Conservation (phyloP, 2,329 filamentous ascomycete genomes). For the Ascochyta rabiei region DNA sequence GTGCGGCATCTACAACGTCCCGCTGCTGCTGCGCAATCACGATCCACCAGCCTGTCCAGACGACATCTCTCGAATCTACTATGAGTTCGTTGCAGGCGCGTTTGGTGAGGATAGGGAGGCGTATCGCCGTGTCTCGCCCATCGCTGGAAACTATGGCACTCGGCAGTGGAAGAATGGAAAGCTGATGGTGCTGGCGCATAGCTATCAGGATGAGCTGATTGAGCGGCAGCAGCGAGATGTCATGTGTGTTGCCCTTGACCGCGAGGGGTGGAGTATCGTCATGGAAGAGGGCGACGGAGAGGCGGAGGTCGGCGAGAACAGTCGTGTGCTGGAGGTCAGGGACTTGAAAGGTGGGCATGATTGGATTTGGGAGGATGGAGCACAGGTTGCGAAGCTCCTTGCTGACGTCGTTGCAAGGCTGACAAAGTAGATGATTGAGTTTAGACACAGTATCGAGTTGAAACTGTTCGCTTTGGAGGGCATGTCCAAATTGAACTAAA, state of each 20-base stretch:
- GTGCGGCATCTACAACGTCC: slow-evolving; percentile 71
- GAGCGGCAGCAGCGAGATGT: slow-evolving; percentile 63
- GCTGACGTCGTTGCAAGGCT: slow-evolving; percentile 31
- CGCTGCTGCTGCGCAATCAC: slow-evolving; percentile 57
- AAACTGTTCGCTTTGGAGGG: slow-evolving; percentile 20
- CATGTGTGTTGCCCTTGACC: slow-evolving; percentile 59
- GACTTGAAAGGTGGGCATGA: slow-evolving; percentile 67
- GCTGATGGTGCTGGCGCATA: slow-evolving; percentile 54
- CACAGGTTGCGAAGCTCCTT: slow-evolving; percentile 58
- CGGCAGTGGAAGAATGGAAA: slow-evolving; percentile 49
- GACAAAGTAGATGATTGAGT: slow-evolving; percentile 3
- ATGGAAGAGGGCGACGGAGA: slow-evolving; percentile 38
- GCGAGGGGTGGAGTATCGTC: slow-evolving; percentile 48
- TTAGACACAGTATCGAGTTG: slow-evolving; percentile 1
- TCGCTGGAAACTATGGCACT: slow-evolving; percentile 50
- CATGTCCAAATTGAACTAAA: slow-evolving; percentile 24
- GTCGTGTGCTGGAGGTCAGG: slow-evolving; percentile 47
- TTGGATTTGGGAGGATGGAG: slow-evolving; percentile 66
- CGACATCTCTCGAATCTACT: slow-evolving; percentile 58
- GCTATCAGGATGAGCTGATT: slow-evolving; percentile 56
- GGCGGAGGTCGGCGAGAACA: slow-evolving; percentile 31
- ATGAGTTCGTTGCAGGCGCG: slow-evolving; percentile 62
- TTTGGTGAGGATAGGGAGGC: slow-evolving; percentile 58
- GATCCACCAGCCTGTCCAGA: slow-evolving; percentile 35
- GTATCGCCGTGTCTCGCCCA: slow-evolving; percentile 58